phyloP scores from a whole-genome alignment of 1,139 yeast species.

The Meyerozyma sp. region DNA sequence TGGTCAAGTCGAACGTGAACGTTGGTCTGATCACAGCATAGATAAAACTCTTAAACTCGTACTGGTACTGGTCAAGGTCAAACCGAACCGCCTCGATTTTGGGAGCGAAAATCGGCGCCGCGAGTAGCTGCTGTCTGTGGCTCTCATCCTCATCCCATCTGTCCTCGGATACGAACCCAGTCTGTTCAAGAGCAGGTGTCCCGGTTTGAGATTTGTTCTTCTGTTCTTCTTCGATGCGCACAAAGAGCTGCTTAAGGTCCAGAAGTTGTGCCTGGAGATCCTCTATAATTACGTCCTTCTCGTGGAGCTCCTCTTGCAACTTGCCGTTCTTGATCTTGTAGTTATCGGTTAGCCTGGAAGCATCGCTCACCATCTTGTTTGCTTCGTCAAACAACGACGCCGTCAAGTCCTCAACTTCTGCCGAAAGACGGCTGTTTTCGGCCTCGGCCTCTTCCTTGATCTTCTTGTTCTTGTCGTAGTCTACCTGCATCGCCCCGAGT shows the following conservation, averaged over 20 bases:
- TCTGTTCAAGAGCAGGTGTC: constrained; percentile 8
- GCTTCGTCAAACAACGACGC: constrained; percentile 78
- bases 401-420: constrained; percentile 73
- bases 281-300: constrained; percentile 64
- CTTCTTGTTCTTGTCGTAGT: constrained; percentile 25
- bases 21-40: constrained; percentile 29
- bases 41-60: constrained; percentile 37
- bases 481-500: constrained; percentile 21
- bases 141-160: constrained; percentile 3
- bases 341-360: constrained; percentile 54
- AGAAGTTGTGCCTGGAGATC: constrained; percentile 64
- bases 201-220: constrained; percentile 5
- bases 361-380: constrained; percentile 71
- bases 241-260: constrained; percentile 55
- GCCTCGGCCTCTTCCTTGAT: constrained; percentile 48
- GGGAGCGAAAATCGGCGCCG: constrained; percentile 44
- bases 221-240: constrained; percentile 16
- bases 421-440: constrained; percentile 53
- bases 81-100: constrained; percentile 51
- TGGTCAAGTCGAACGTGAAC: constrained; percentile 33
- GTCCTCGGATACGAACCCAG: neutral
- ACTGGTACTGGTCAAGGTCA: constrained; percentile 44
- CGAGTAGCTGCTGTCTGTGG: constrained; percentile 16
- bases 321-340: constrained; percentile 50
- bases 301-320: constrained; percentile 61